phyloP scores from a whole-genome alignment of 176 grass and related monocot species.

The Poa pratensis region DNA sequence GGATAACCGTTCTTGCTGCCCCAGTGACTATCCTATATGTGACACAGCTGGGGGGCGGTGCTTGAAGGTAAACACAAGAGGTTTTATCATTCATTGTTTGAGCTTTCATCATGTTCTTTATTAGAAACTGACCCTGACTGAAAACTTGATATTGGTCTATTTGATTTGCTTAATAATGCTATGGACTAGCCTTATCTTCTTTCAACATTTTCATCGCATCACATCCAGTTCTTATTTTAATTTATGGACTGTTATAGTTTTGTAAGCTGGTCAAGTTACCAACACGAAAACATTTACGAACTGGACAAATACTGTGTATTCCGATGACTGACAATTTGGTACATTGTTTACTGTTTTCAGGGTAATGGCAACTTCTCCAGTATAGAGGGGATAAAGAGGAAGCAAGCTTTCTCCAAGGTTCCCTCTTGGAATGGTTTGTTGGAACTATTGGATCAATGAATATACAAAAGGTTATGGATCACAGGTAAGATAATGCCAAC shows the following conservation, averaged over 20 bases:
- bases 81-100: background rate
- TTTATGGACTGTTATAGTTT: background rate
- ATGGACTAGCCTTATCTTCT: background rate
- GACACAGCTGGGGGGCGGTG: slow-evolving; percentile 57
- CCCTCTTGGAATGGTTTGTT: slow-evolving; percentile 58
- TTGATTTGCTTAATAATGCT: background rate
- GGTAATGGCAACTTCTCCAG: slow-evolving; percentile 56
- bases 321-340: slow-evolving; percentile 3
- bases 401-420: slow-evolving; percentile 49
- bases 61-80: slow-evolving; percentile 48
- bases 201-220: background rate
- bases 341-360: slow-evolving; percentile 40
- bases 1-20: slow-evolving; percentile 76
- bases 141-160: background rate
- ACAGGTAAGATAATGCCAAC: slow-evolving; percentile 27
- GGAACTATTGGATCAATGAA: slow-evolving; percentile 50
- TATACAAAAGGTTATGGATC: background rate
- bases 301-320: background rate
- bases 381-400: slow-evolving; percentile 52
- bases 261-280: background rate
- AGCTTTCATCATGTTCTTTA: background rate
- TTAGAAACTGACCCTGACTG: background rate
- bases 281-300: background rate
- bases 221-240: background rate
- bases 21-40: slow-evolving; percentile 76